Percentiles rank a stretch among this genome's conserved stretches.
Evolutionary conservation across 1,284 basidiomycete species (phyloP).

Genomic region (Trichosporon coremiiforme): DNA sequence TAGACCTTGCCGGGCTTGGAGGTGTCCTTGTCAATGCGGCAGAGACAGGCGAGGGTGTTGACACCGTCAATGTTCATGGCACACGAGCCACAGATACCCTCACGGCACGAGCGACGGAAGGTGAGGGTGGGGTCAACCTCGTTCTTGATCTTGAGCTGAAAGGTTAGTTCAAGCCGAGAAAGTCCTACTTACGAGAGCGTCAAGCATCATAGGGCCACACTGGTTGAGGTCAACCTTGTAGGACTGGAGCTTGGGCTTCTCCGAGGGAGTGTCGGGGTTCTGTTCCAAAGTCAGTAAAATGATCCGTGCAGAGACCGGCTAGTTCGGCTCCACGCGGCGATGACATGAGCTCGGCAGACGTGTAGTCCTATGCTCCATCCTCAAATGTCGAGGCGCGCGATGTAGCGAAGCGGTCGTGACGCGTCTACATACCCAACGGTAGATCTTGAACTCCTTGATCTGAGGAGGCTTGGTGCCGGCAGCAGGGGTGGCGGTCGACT

Average conservation of each 20-base stretch:
- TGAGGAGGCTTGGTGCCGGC: slow-evolving; percentile 52
- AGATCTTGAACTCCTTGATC: slow-evolving; percentile 91
- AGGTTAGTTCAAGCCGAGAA: not conserved
- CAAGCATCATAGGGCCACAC: slow-evolving; percentile 90
- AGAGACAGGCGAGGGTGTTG: slow-evolving; percentile 97
- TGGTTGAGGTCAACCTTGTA: slow-evolving; percentile 93
- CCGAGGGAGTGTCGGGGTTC: slow-evolving; percentile 93
- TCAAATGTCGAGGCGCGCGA: no score
- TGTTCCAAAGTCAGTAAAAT: slow-evolving; percentile 48
- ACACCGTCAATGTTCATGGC: slow-evolving; percentile 99
- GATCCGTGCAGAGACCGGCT: slow-evolving; percentile 7
- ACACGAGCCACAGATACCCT: slow-evolving; percentile 97
- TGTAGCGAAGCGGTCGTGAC: not conserved
- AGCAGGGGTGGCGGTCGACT: slow-evolving; percentile 40
- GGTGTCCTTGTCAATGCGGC: slow-evolving; percentile 81
- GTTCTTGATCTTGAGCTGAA: slow-evolving; percentile 98
- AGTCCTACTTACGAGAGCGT: slow-evolving; percentile 56
- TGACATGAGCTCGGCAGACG: not conserved
- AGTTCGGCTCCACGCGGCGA: not conserved
- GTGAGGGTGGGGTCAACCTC: slow-evolving; percentile 95
- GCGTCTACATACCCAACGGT: slow-evolving; percentile 75
- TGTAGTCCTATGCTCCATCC: not conserved
- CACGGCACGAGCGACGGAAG: slow-evolving; percentile 93
- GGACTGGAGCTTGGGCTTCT: slow-evolving; percentile 87
- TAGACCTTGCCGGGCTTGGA: slow-evolving; percentile 86